A percentile compares a stretch with the other conserved stretches of the same genome.
phyloP scores from a whole-genome alignment of 495 filamentous ascomycete genomes.

The Penicillium robsamsonii region DNA sequence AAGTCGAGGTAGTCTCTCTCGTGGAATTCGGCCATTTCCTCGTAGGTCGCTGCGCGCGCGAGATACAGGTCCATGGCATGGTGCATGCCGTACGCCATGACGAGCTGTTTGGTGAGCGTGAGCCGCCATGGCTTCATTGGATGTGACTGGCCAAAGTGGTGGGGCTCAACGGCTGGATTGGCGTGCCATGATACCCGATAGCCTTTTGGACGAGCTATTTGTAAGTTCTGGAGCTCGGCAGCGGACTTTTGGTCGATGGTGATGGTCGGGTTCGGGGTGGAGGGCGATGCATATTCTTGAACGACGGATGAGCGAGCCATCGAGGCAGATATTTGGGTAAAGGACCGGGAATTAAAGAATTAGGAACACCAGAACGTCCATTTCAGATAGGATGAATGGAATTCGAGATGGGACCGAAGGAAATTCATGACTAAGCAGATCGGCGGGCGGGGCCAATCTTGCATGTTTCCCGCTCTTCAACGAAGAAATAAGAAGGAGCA shows the following conservation, averaged over 20 bases:
- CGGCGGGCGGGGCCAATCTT: not conserved
- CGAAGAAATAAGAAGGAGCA: not conserved
- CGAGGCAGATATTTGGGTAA: constrained; percentile 9
- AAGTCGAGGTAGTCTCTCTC: constrained; percentile 87
- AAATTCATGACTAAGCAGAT: constrained; percentile 4
- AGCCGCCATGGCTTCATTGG: constrained; percentile 99
- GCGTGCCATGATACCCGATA: constrained; percentile 97
- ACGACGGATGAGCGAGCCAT: constrained; percentile 58
- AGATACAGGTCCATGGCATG: constrained; percentile 92
- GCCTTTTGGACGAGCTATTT: constrained; percentile 73
- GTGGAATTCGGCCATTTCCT: constrained; percentile 88
- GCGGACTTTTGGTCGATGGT: constrained; percentile 62
- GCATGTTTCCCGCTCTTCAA: not conserved
- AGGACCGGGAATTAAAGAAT: constrained; percentile 3
- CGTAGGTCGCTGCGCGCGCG: constrained; percentile 74
- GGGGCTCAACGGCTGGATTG: constrained; percentile 90
- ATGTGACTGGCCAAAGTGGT: constrained; percentile 92
- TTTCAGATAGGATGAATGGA: constrained; percentile 1
- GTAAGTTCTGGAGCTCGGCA: constrained; percentile 65
- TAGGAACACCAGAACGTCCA: not conserved
- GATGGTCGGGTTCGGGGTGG: constrained; percentile 62
- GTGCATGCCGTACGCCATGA: constrained; percentile 91
- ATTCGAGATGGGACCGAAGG: not conserved
- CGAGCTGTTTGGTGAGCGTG: constrained; percentile 89
- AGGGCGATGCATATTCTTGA: constrained; percentile 64